Conservation (phyloP, 202 grass and related monocot genomes). For the Elaeis oleifera region DNA sequence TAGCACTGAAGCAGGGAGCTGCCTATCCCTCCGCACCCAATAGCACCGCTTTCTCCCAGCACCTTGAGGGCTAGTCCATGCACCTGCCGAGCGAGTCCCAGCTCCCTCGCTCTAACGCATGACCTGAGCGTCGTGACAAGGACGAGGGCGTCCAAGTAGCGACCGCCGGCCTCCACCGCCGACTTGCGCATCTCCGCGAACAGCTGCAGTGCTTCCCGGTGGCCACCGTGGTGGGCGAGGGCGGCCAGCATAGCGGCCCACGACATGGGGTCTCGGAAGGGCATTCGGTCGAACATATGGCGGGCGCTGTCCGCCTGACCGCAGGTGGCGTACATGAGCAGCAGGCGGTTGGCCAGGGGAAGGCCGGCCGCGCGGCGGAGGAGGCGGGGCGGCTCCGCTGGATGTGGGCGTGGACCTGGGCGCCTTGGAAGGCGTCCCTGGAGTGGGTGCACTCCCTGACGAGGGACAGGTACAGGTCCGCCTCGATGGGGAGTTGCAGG, state of each 20-base stretch:
- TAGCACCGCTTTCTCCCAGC: slow-evolving; percentile 1
- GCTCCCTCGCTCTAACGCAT: slow-evolving; percentile 17
- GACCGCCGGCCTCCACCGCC: neutral
- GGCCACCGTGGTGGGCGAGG: slow-evolving; percentile 21
- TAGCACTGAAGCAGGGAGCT: slow-evolving; percentile 56
- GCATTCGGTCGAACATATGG: slow-evolving; percentile 55
- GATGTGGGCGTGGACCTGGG: slow-evolving; percentile 39
- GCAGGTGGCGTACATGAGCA: slow-evolving; percentile 34
- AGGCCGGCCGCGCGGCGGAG: neutral
- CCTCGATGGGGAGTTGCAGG: slow-evolving; percentile 39
- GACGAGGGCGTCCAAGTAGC: slow-evolving; percentile 20
- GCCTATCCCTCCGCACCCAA: slow-evolving; percentile 8
- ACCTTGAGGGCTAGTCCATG: slow-evolving; percentile 45
- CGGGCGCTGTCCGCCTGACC: slow-evolving; percentile 17
- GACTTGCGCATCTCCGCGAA: slow-evolving; percentile 34
- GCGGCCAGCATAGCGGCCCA: slow-evolving; percentile 40
- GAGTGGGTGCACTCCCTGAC: slow-evolving; percentile 46
- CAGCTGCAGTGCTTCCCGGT: slow-evolving; percentile 29
- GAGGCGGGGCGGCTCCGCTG: neutral
- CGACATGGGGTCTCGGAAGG: slow-evolving; percentile 26
- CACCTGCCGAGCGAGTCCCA: slow-evolving; percentile 32
- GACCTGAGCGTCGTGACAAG: slow-evolving; percentile 34
- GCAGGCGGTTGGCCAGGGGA: slow-evolving; percentile 42
- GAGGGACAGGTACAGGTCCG: slow-evolving; percentile 58
- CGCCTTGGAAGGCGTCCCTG: slow-evolving; percentile 32